Percentiles rank a stretch among this genome's conserved stretches.
These are phyloP conservation scores for Raffaelea arxii DNA, from an alignment of 2,329 filamentous ascomycete species.

Conservation along the genomic window DNA sequence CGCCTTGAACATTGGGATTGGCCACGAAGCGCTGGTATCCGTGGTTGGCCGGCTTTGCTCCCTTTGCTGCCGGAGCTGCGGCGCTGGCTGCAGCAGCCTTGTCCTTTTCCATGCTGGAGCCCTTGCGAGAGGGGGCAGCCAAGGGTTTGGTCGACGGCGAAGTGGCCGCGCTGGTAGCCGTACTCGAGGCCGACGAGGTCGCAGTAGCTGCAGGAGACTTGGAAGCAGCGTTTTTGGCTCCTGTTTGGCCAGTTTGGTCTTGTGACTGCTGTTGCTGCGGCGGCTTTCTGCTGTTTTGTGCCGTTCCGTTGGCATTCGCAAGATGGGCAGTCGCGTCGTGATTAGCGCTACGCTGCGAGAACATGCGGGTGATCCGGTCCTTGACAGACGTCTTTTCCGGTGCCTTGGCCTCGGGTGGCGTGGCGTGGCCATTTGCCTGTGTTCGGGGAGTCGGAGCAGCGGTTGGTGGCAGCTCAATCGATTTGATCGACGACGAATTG, in stretches of 20 bases:
- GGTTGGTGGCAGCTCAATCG: slow-evolving; percentile 29
- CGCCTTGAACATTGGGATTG: slow-evolving; percentile 46
- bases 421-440: slow-evolving; percentile 26
- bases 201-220: slow-evolving; percentile 13
- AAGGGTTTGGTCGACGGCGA: slow-evolving; percentile 29
- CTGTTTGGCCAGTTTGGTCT: background rate
- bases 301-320: slow-evolving; percentile 16
- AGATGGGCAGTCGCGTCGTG: background rate
- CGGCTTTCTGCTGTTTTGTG: background rate
- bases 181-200: slow-evolving; percentile 17
- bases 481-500: slow-evolving; percentile 40
- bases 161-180: slow-evolving; percentile 10
- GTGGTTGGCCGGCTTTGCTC: slow-evolving; percentile 23
- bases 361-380: slow-evolving; percentile 55
- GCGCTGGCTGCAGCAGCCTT: slow-evolving; percentile 20
- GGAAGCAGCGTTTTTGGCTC: slow-evolving; percentile 16
- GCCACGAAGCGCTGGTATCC: slow-evolving; percentile 39
- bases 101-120: slow-evolving; percentile 31
- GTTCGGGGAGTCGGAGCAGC: slow-evolving; percentile 29
- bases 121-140: slow-evolving; percentile 31
- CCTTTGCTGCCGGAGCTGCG: slow-evolving; percentile 22
- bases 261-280: background rate
- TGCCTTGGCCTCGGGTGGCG: slow-evolving; percentile 14
- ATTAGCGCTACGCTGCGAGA: slow-evolving; percentile 33
- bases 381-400: slow-evolving; percentile 52